Conservation (phyloP, 2,329 filamentous ascomycete species). For the Colletotrichum sojae region DNA sequence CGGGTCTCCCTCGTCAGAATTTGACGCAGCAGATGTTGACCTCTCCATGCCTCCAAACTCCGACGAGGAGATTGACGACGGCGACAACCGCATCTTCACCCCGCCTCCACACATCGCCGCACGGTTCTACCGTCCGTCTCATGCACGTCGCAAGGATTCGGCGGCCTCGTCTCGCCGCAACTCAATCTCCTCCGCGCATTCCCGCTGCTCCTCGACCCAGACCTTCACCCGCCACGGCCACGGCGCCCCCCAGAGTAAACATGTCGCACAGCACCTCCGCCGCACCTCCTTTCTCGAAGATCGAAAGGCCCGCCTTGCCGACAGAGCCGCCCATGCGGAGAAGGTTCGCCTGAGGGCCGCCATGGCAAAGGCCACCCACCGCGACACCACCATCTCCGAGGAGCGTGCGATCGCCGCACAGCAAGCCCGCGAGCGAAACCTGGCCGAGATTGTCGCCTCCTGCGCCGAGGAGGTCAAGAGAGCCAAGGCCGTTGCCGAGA, state of each 20-base stretch:
- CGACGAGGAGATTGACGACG: constrained; percentile 52
- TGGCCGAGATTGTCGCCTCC: constrained; percentile 84
- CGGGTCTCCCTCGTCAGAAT: constrained; percentile 47
- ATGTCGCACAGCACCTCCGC: constrained; percentile 83
- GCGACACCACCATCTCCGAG: constrained; percentile 77
- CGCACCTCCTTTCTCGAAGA: constrained; percentile 86
- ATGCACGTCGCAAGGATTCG: constrained; percentile 79
- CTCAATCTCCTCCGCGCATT: constrained; percentile 83
- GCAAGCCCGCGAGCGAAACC: constrained; percentile 82
- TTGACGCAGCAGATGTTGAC: constrained; percentile 51
- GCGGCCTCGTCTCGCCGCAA: constrained; percentile 85
- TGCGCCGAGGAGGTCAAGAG: constrained; percentile 88
- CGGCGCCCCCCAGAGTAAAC: constrained; percentile 78
- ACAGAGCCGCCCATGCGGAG: constrained; percentile 85
- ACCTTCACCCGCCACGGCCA: constrained; percentile 66
- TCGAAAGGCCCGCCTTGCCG: constrained; percentile 83
- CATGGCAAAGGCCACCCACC: constrained; percentile 77
- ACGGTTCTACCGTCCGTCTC: constrained; percentile 79
- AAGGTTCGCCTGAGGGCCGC: constrained; percentile 85
- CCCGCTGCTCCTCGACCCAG: constrained; percentile 73
- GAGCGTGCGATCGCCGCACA: constrained; percentile 84
- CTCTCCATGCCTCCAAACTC: constrained; percentile 55
- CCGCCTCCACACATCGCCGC: constrained; percentile 84
- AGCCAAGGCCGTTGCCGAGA: constrained; percentile 86
- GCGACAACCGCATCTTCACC: constrained; percentile 61